These are phyloP conservation scores for Amanita phalloides DNA, from an alignment of 768 basidiomycete genomes.

Conservation along the genomic window DNA sequence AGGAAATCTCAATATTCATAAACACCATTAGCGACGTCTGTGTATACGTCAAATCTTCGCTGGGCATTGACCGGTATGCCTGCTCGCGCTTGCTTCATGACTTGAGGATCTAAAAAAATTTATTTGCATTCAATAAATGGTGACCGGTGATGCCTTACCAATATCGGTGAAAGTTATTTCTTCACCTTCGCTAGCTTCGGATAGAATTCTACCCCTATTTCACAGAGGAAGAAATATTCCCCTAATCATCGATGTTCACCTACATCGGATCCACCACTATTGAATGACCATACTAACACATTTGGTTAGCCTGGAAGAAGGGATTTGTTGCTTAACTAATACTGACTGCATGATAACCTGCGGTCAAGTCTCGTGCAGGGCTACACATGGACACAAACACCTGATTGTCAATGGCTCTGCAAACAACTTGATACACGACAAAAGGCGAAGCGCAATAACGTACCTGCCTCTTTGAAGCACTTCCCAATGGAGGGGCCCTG, in stretches of 20 bases:
- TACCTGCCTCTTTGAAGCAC: conserved; percentile 78
- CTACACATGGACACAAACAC: conserved; percentile 96
- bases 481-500: conserved; percentile 95
- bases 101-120: conserved; percentile 31
- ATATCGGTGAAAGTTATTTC: conserved; percentile 73
- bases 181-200: conserved; percentile 67
- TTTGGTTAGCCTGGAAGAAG: background rate
- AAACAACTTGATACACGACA: background rate
- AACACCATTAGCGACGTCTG: conserved; percentile 36
- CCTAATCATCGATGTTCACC: conserved; percentile 16
- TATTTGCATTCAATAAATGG: background rate
- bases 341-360: conserved; percentile 72
- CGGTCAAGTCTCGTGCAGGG: conserved; percentile 75
- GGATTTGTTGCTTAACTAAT: background rate
- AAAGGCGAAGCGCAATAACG: conserved; percentile 6
- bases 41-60: conserved; percentile 87
- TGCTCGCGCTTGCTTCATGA: conserved; percentile 53
- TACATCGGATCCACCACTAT: conserved; percentile 88
- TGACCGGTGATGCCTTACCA: conserved; percentile 37
- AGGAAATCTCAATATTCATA: conserved; percentile 17
- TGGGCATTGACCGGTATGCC: conserved; percentile 91
- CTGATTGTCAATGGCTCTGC: conserved; percentile 94
- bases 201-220: conserved; percentile 61
- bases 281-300: conserved; percentile 73
- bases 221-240: conserved; percentile 5